phyloP scores from a whole-genome alignment of 495 filamentous ascomycete genomes.

The Glonium stellatum region DNA sequence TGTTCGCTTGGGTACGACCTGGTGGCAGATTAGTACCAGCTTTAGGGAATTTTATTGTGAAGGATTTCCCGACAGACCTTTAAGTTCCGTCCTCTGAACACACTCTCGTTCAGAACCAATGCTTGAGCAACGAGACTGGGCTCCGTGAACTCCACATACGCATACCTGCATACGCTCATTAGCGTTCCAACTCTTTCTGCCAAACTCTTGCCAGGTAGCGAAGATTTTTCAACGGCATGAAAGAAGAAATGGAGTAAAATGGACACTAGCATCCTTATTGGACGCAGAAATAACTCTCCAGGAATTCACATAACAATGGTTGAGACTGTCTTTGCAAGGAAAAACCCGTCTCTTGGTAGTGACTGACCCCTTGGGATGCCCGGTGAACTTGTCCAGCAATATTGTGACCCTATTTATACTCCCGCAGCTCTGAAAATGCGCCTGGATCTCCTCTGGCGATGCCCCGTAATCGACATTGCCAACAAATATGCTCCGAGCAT shows the following conservation, averaged over 20 bases:
- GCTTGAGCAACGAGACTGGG: constrained; percentile 89
- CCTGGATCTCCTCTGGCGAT: constrained; percentile 96
- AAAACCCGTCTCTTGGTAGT: constrained; percentile 29
- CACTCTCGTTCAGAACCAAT: constrained; percentile 90
- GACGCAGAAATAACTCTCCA: neutral
- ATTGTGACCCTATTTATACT: constrained; percentile 98
- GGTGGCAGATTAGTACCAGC: neutral
- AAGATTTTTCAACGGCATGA: constrained; percentile 19
- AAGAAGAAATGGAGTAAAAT: constrained; percentile 3
- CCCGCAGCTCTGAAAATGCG: constrained; percentile 95
- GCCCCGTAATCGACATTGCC: constrained; percentile 99
- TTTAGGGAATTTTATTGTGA: constrained; percentile 12
- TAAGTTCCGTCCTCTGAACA: constrained; percentile 88
- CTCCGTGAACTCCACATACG: constrained; percentile 98
- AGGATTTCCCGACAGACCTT: constrained; percentile 56
- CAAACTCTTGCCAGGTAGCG: constrained; percentile 47
- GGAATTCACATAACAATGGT: neutral
- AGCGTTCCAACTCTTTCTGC: constrained; percentile 44
- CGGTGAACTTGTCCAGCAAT: constrained; percentile 93
- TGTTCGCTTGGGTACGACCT: constrained; percentile 95
- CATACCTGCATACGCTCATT: constrained; percentile 64
- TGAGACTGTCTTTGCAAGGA: constrained; percentile 13
- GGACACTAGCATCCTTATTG: neutral
- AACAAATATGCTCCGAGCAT: constrained; percentile 93
- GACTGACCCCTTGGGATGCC: constrained; percentile 94